These are phyloP conservation scores for Aspergillus sp. DNA, from an alignment of 2,329 filamentous ascomycete species.

Conservation along the genomic window DNA sequence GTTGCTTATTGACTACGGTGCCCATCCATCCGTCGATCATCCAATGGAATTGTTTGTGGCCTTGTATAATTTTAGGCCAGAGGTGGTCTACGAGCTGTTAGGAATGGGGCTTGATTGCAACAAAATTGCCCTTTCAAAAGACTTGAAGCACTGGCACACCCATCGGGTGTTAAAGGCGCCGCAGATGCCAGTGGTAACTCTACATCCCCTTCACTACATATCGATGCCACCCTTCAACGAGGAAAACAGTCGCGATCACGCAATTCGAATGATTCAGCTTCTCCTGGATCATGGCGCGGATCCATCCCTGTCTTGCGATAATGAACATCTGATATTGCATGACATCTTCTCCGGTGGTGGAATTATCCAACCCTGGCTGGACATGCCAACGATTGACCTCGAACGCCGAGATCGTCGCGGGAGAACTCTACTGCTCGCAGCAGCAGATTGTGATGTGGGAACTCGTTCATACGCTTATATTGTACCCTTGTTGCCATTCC, in stretches of 20 bases:
- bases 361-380: constrained; percentile 16
- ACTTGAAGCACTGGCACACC: constrained; percentile 14
- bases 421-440: constrained; percentile 15
- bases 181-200: background rate
- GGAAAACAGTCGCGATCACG: constrained; percentile 11
- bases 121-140: constrained; percentile 6
- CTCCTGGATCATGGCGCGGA: constrained; percentile 16
- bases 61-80: constrained; percentile 7
- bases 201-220: constrained; percentile 16
- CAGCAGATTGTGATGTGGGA: constrained; percentile 7
- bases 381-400: constrained; percentile 12
- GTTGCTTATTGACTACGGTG: constrained; percentile 10
- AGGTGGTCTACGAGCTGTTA: constrained; percentile 8
- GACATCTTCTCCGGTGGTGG: constrained; percentile 11
- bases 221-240: constrained; percentile 17
- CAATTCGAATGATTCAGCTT: constrained; percentile 12
- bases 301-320: constrained; percentile 11
- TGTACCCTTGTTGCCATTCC: background rate
- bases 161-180: constrained; percentile 2
- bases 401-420: constrained; percentile 15
- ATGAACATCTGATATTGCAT: constrained; percentile 12
- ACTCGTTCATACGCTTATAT: constrained; percentile 8
- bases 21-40: constrained; percentile 2
- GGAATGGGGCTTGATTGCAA: constrained; percentile 13
- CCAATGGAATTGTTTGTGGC: constrained; percentile 16